phyloP scores from a whole-genome alignment of 163 green algal genomes.

The Scenedesmus sp. region DNA sequence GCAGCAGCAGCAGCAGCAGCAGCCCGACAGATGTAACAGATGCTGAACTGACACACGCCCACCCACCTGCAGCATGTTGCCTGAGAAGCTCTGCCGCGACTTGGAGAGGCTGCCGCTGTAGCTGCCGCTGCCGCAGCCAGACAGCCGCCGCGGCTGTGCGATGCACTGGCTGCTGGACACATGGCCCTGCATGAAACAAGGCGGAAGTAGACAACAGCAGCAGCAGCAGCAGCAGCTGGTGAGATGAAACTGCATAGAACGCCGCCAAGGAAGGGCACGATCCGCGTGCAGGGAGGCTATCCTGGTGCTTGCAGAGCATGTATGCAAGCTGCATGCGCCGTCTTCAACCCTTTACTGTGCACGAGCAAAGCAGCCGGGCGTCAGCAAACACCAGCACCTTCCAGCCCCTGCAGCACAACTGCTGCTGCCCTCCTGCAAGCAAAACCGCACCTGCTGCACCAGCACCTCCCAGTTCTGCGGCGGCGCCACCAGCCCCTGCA shows the following conservation, averaged over 20 bases:
- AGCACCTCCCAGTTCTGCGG: neutral
- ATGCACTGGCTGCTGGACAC: neutral
- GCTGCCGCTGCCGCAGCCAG: neutral
- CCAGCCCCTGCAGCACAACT: neutral
- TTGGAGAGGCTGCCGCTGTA: slow-evolving; percentile 11
- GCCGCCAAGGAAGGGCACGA: too few relatives aligned
- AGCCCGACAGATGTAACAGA: neutral
- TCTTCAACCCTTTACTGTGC: too few relatives aligned
- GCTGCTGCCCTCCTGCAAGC: too few relatives aligned
- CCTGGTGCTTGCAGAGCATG: too few relatives aligned
- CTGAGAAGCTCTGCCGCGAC: neutral
- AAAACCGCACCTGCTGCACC: neutral
- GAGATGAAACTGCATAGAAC: neutral
- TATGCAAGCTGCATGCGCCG: too few relatives aligned
- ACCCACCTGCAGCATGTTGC: neutral
- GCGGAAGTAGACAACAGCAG: too few relatives aligned
- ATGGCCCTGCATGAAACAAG: neutral
- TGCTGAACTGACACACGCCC: neutral
- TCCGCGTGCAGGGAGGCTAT: too few relatives aligned
- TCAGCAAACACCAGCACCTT: neutral
- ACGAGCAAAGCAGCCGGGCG: too few relatives aligned
- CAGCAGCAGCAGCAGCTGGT: neutral
- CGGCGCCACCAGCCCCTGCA: neutral
- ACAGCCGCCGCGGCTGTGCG: neutral
- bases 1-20: neutral